A percentile compares a stretch with the other conserved stretches of the same genome.
Evolutionary conservation across 257 asterid species (phyloP).

Genomic region (Craterostigma plantagineum): DNA sequence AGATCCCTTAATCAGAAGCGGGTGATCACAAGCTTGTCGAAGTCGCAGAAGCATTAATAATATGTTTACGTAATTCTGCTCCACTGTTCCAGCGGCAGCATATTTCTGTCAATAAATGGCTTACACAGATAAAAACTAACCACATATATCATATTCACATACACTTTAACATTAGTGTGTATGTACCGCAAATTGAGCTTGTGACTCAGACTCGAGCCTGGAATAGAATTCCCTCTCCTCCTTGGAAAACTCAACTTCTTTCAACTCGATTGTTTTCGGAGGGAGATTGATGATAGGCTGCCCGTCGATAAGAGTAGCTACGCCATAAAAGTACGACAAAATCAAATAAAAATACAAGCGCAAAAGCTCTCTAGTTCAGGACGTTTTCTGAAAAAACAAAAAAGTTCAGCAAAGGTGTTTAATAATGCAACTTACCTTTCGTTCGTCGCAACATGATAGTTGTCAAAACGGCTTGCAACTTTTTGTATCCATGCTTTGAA

Average conservation of each 20-base stretch:
- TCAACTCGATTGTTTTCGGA: conserved; percentile 62
- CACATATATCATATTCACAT: neutral
- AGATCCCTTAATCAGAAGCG: conserved; percentile 78
- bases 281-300: conserved; percentile 84
- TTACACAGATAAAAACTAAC: conserved; percentile 10
- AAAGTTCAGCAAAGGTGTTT: too few relatives aligned
- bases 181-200: conserved; percentile 91
- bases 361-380: conserved; percentile 7
- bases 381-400: conserved; percentile 52
- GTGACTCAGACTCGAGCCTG: conserved; percentile 84
- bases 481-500: conserved; percentile 66
- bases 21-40: conserved; percentile 99
- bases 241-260: conserved; percentile 57
- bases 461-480: conserved; percentile 83
- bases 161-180: conserved; percentile 6
- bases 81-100: conserved; percentile 93
- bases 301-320: conserved; percentile 76
- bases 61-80: conserved; percentile 85
- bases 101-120: conserved; percentile 46
- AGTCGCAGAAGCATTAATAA: conserved; percentile 88
- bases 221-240: conserved; percentile 76
- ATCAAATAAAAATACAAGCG: conserved; percentile 3
- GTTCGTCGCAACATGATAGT: conserved; percentile 95
- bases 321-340: neutral
- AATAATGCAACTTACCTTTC: conserved; percentile 35